A percentile compares a stretch with the other conserved stretches of the same genome.
Conservation (phyloP, 495 filamentous ascomycete species). For the Penicillium canescens region DNA sequence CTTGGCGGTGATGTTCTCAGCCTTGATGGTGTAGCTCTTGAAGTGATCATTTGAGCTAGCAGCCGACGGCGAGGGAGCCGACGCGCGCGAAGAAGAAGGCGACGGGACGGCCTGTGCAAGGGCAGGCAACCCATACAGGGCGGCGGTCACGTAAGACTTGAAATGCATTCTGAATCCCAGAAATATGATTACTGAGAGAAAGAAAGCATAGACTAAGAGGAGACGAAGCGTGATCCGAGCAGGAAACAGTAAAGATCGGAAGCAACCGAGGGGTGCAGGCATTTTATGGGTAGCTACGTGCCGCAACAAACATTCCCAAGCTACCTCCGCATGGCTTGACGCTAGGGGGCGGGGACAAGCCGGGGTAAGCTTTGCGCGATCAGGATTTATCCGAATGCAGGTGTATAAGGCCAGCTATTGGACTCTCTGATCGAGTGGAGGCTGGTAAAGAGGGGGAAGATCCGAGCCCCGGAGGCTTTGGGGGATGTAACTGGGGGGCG, state of each 20-base stretch:
- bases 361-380: conserved; percentile 23
- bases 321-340: conserved; percentile 26
- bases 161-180: conserved; percentile 44
- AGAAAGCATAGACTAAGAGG: conserved; percentile 29
- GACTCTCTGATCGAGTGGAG: conserved; percentile 1
- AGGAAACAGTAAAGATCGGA: conserved; percentile 34
- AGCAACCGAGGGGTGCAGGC: conserved; percentile 25
- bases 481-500: neutral
- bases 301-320: conserved; percentile 19
- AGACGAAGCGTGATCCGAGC: conserved; percentile 32
- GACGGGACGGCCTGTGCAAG: conserved; percentile 25
- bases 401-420: conserved; percentile 14
- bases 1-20: conserved; percentile 67
- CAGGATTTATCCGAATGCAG: conserved; percentile 26
- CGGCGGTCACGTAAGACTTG: conserved; percentile 34
- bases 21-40: conserved; percentile 70
- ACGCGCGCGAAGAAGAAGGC: conserved; percentile 10
- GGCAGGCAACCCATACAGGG: conserved; percentile 37
- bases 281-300: conserved; percentile 25
- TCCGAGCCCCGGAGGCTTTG: conserved; percentile 19
- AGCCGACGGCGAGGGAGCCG: conserved; percentile 9
- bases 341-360: conserved; percentile 28
- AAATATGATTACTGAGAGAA: conserved; percentile 27
- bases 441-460: conserved; percentile 15
- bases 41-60: conserved; percentile 32